These are phyloP conservation scores for Luvunga scandens DNA, from an alignment of 345 rosid species.

Conservation along the genomic window DNA sequence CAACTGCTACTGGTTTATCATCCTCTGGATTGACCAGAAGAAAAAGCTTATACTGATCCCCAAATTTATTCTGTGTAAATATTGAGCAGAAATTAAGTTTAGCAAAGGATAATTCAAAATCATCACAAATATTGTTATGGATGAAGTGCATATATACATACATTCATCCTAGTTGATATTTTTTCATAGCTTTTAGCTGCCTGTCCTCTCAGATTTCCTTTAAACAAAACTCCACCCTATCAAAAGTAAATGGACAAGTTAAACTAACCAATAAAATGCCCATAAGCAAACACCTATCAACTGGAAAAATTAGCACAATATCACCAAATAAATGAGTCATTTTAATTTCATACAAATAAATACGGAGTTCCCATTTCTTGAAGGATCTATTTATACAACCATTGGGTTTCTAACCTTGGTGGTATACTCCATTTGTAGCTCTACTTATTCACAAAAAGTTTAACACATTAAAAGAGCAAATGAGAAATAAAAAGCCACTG, in stretches of 20 bases:
- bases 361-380: neutral
- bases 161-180: slow-evolving; percentile 73
- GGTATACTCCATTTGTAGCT: slow-evolving; percentile 10
- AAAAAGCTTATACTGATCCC: slow-evolving; percentile 80
- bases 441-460: slow-evolving; percentile 2
- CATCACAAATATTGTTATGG: neutral
- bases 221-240: slow-evolving; percentile 88
- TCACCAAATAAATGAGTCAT: neutral
- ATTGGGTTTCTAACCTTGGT: neutral
- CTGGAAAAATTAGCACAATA: slow-evolving; percentile 1
- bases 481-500: neutral
- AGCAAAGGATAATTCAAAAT: slow-evolving; percentile 6
- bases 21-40: slow-evolving; percentile 89
- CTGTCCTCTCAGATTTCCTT: slow-evolving; percentile 89
- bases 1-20: slow-evolving; percentile 94
- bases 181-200: slow-evolving; percentile 82
- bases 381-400: neutral
- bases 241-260: slow-evolving; percentile 18
- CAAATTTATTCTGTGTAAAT: slow-evolving; percentile 65
- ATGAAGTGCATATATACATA: slow-evolving; percentile 18
- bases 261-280: slow-evolving; percentile 1
- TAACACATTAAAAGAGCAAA: slow-evolving; percentile 4
- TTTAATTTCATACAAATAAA: slow-evolving; percentile 1
- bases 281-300: neutral
- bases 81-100: slow-evolving; percentile 15